Base-by-base conservation (phyloP, 2,329 filamentous ascomycete genomes). In the Fonsecaea pedrosoi region DNA sequence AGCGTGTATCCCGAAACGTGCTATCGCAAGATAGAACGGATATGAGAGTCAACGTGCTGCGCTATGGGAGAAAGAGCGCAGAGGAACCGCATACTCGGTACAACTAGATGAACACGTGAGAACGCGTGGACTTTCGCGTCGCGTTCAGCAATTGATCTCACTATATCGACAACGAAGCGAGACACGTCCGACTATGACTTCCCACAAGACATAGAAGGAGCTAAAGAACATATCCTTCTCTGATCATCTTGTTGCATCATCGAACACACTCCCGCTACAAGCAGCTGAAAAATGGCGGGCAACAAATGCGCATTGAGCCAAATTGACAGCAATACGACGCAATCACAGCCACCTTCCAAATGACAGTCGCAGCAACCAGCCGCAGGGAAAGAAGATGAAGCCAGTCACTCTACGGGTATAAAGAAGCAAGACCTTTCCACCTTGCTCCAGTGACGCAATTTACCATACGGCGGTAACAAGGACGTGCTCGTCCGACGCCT, bases 261-360 rank as follows among this genome's bases (percentile, higher is more conserved):
- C 1, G 13, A 18, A 48, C 10, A 15, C 12, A 25, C 9, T 15
- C 21, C n/a, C 8, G 21, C 18, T 18, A 3, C 25, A 25, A 25
- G 48, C 13, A 7, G 15, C 25, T 2, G 25, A 25, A 54, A n/a
- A n/a, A 60, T 64, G 62, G 18, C 62, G 6, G 18, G 42, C 18
- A 38, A 45, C 18, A 60, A 64, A 64, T 13, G 62, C 18, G 21
- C 55, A 15, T 54, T 64, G 18, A 60, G 40, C 54, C 34, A 60
- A 12, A 32, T 45, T n/a, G 62, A 64, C 35, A n/a, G 42, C 42
- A 64, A 64, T 38, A 32, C 34, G 10, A 13, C 15, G n/a, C 21
- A 13, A 32, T 25, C 62, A 38, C 54, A 59, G n/a, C 54, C 54
- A 37, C 38, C 53, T n/a, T 53, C 60, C 8, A 54, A 59, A 45